Evolutionary conservation across 2,329 filamentous ascomycete species (phyloP).

Genomic region (Xylariaceae sp.): DNA sequence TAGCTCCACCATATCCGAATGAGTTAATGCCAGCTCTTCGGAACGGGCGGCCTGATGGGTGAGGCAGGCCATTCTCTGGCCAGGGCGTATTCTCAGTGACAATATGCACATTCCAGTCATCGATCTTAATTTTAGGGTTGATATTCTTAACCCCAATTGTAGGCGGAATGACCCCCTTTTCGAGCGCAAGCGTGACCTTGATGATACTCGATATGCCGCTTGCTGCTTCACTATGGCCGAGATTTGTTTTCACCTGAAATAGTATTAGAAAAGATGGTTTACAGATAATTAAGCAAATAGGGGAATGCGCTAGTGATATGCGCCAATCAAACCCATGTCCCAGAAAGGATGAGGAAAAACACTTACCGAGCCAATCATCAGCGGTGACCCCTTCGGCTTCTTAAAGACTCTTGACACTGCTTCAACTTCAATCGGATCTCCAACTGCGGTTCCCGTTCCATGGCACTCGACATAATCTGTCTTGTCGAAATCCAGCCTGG

Average conservation of each 20-base stretch:
- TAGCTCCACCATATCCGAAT: constrained; percentile 13
- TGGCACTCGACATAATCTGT: constrained; percentile 36
- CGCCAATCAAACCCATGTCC: no score
- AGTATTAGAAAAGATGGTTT: not conserved
- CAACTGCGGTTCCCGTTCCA: constrained; percentile 32
- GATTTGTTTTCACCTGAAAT: constrained; percentile 14
- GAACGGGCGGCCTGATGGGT: not conserved
- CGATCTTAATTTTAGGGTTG: constrained; percentile 21
- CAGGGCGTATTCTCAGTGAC: not conserved
- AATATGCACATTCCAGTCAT: constrained; percentile 2
- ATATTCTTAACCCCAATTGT: constrained; percentile 11
- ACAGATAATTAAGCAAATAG: not conserved
- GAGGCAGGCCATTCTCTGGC: constrained; percentile 4
- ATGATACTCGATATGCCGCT: constrained; percentile 24
- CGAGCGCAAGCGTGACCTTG: constrained; percentile 19
- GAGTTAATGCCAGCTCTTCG: constrained; percentile 13
- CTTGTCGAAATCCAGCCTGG: constrained; percentile 32
- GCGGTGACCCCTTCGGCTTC: not conserved
- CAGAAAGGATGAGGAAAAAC: not conserved
- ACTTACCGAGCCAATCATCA: constrained; percentile 21
- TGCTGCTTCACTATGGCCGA: constrained; percentile 27
- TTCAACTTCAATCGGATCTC: constrained; percentile 32
- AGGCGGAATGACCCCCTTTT: constrained; percentile 17
- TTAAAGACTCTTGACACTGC: constrained; percentile 19
- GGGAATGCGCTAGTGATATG: not conserved